phyloP scores from a whole-genome alignment of 192 early-diverging fungal genomes.

The Gonapodya prolifera region DNA sequence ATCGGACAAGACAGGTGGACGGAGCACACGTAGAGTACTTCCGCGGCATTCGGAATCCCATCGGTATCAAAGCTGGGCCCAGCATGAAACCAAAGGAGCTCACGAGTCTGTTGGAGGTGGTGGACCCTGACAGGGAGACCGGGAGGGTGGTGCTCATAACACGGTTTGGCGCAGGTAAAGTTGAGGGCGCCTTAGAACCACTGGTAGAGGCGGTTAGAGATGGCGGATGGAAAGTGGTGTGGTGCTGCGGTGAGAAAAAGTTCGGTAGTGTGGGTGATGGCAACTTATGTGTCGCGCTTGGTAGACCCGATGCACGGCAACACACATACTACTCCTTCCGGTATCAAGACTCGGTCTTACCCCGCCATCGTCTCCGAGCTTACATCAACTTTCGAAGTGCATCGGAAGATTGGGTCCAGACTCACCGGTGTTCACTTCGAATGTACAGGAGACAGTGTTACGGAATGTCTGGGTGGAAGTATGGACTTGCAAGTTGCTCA shows the following conservation, averaged over 20 bases:
- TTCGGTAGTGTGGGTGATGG: slow-evolving; percentile 4
- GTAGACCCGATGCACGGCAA: slow-evolving; percentile 99
- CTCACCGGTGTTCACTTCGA: slow-evolving; percentile 95
- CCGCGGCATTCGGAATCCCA: slow-evolving; percentile 90
- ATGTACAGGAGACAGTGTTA: slow-evolving; percentile 92
- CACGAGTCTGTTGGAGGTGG: slow-evolving; percentile 63
- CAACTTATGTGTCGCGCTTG: slow-evolving; percentile 1
- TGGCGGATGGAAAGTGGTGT: slow-evolving; percentile 79
- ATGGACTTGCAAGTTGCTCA: slow-evolving; percentile 79
- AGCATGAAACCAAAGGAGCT: slow-evolving; percentile 81
- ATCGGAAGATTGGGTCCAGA: slow-evolving; percentile 54
- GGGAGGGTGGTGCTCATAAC: slow-evolving; percentile 95
- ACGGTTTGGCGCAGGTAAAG: slow-evolving; percentile 79
- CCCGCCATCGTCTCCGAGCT: slow-evolving; percentile 80
- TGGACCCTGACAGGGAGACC: slow-evolving; percentile 73
- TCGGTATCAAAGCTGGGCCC: slow-evolving; percentile 94
- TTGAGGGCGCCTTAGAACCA: slow-evolving; percentile 64
- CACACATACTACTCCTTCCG: slow-evolving; percentile 65
- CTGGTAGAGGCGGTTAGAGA: slow-evolving; percentile 84
- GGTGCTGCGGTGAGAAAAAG: slow-evolving; percentile 38
- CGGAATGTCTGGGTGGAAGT: slow-evolving; percentile 96
- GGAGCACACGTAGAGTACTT: slow-evolving; percentile 97
- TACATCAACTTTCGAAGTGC: slow-evolving; percentile 67
- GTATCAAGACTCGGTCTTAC: slow-evolving; percentile 85
- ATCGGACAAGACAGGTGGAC: slow-evolving; percentile 88